A percentile compares a stretch with the other conserved stretches of the same genome.
Evolutionary conservation across 306 rosid species (phyloP).

Genomic region (Astragalus glycyphyllos): DNA sequence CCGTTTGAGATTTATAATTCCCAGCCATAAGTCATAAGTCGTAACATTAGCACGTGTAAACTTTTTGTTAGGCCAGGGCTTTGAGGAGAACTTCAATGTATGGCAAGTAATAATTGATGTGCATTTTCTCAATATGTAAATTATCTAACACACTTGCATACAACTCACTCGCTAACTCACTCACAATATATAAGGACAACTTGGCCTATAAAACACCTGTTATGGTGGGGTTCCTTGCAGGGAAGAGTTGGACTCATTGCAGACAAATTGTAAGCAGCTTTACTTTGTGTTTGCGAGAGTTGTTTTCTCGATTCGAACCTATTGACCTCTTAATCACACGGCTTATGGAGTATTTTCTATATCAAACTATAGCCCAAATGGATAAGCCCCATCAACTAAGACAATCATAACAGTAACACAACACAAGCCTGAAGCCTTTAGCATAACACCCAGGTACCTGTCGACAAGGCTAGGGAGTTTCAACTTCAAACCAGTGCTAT

Average conservation of each 20-base stretch:
- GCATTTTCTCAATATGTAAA: slow-evolving; percentile 18
- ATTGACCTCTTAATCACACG: no score
- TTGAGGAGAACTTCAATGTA: slow-evolving; percentile 12
- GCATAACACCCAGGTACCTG: not conserved
- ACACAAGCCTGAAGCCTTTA: slow-evolving; percentile 36
- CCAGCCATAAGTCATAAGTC: not conserved
- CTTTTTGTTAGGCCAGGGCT: slow-evolving; percentile 11
- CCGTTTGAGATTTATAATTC: slow-evolving; percentile 21
- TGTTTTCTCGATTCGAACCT: not conserved
- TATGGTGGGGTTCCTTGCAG: not conserved
- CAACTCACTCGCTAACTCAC: no score
- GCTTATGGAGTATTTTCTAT: no score
- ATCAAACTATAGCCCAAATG: slow-evolving; percentile 2
- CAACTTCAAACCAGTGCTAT: not conserved
- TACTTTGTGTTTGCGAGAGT: not conserved
- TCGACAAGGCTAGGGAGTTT: not conserved
- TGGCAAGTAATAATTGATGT: not conserved
- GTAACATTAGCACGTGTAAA: slow-evolving; percentile 7
- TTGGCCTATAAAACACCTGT: no score
- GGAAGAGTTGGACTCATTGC: not conserved
- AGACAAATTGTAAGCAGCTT: not conserved
- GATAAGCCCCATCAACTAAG: slow-evolving; percentile 5
- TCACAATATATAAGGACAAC: no score
- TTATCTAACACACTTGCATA: no score
- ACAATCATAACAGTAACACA: not conserved